Percentiles rank a stretch among this genome's conserved stretches.
These are phyloP conservation scores for Candida pseudofarinosa DNA, from an alignment of 805 yeast genomes.

Conservation along the genomic window DNA sequence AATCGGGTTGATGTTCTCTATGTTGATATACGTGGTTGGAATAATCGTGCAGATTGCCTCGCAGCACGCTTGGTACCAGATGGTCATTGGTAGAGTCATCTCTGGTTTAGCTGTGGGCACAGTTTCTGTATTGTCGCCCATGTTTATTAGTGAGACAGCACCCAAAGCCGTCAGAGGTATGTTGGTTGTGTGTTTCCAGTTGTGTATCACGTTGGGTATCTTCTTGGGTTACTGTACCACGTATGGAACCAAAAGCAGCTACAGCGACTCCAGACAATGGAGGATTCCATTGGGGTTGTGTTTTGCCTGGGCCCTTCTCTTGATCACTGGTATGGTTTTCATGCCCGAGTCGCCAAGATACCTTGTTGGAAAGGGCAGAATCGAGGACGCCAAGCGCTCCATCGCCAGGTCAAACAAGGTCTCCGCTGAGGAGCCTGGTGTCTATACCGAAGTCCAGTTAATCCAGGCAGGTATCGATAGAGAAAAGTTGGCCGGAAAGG, in stretches of 20 bases:
- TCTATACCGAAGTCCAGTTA: slow-evolving; percentile 48
- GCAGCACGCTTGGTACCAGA: slow-evolving; percentile 54
- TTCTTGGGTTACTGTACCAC: slow-evolving; percentile 66
- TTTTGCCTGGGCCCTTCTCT: slow-evolving; percentile 49
- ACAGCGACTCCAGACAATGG: slow-evolving; percentile 55
- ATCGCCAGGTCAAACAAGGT: slow-evolving; percentile 58
- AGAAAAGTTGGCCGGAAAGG: slow-evolving; percentile 60
- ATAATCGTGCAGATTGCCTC: slow-evolving; percentile 59
- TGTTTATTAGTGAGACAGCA: slow-evolving; percentile 64
- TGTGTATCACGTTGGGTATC: slow-evolving; percentile 68
- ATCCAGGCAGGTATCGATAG: slow-evolving; percentile 60
- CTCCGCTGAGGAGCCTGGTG: slow-evolving; percentile 49
- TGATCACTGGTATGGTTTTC: slow-evolving; percentile 47
- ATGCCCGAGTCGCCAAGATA: slow-evolving; percentile 73
- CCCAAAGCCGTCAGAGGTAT: slow-evolving; percentile 72
- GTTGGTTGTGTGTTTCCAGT: slow-evolving; percentile 64
- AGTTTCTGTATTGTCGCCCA: slow-evolving; percentile 64
- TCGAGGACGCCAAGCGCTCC: slow-evolving; percentile 52
- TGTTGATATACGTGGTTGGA: slow-evolving; percentile 58
- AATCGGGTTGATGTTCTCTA: slow-evolving; percentile 48
- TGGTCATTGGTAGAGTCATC: slow-evolving; percentile 57
- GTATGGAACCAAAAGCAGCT: slow-evolving; percentile 53
- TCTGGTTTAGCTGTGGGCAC: slow-evolving; percentile 74
- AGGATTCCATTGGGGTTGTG: slow-evolving; percentile 60
- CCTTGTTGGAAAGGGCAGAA: slow-evolving; percentile 46